Base-by-base conservation (phyloP, 768 basidiomycete genomes). In the Lanmaoa rubissima region DNA sequence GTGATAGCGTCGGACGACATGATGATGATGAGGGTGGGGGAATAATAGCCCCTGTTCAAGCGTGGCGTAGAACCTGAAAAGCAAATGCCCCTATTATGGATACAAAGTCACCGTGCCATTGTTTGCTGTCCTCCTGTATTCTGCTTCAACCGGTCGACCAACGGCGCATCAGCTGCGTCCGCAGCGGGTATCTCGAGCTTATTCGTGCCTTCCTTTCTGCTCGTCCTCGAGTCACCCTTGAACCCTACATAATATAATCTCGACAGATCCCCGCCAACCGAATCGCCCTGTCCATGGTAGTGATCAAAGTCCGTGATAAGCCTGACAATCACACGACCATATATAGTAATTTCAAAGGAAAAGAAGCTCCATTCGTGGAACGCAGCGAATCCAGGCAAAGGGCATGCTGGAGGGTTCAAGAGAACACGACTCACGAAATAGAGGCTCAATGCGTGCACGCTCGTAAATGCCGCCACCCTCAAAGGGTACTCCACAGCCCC, bases 171-270 rank as follows among this genome's bases (percentile, higher is more conserved):
- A 0, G 88, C 83, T 1, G 89, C 87, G 63, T 90, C 82, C 5
- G 86, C 86, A n/a, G 92, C 89, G 1, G 87, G 88, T 16, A 95
- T 82, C 65, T 85, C 87, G 48, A 88, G 77, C 67, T 82, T 84
- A 46, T 79, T 81, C 36, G 79, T 79, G n/a, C 74, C 79, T 51
- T 88, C 86, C 59, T 81, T 84, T 61, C 79, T 78, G 17, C 72
- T 69, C 17, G 78, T 76, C 51, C 78, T 75, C 46, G 78, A 75
- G 60, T 91, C 88, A 41, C 92, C 92, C 68, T 85, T 88, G 78
- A 94, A 94, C 19, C 92, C 92, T 42, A 94, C 65, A 65, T 86
- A 94, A 66, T 88, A 94, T 38, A 94, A 71, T 26, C 87, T 75
- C 4, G 87, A 82, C 17, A 73, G 60, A 8, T 90, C 86, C 28